A percentile compares a stretch with the other conserved stretches of the same genome.
Evolutionary conservation across 805 yeast genomes (phyloP).

Genomic region (Millerozyma acaciae): DNA sequence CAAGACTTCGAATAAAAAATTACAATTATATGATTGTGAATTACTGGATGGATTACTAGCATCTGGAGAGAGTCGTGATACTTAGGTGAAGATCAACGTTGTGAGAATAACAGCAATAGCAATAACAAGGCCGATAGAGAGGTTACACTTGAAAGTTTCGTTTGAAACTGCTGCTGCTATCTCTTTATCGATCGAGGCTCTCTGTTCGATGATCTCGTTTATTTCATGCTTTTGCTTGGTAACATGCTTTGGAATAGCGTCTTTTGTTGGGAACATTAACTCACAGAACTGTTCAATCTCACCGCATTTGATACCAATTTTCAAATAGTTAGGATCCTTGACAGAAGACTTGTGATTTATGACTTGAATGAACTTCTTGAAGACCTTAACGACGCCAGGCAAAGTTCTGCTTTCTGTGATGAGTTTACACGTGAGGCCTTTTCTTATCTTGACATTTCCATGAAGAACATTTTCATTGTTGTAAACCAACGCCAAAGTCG

Average conservation of each 20-base stretch:
- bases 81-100: too few relatives aligned
- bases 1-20: too few relatives aligned
- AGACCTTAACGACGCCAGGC: conserved; percentile 71
- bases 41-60: too few relatives aligned
- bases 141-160: conserved; percentile 16
- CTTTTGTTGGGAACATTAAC: conserved; percentile 55
- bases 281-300: conserved; percentile 88
- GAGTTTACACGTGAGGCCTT: conserved; percentile 77
- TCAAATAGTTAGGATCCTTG: conserved; percentile 79
- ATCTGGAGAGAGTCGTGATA: too few relatives aligned
- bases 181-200: conserved; percentile 38
- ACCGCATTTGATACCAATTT: conserved; percentile 80
- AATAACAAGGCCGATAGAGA: conserved; percentile 11
- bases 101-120: too few relatives aligned
- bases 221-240: conserved; percentile 35
- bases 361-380: conserved; percentile 65
- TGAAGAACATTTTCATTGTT: conserved; percentile 73
- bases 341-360: conserved; percentile 80
- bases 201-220: conserved; percentile 26
- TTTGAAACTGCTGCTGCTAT: conserved; percentile 6
- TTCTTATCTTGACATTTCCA: conserved; percentile 78
- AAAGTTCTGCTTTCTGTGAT: conserved; percentile 72
- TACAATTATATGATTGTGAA: neutral
- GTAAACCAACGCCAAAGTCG: conserved; percentile 83
- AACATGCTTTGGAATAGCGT: conserved; percentile 54